These are phyloP conservation scores for Trichosphaerium sp. DNA, from an alignment of 78 protist genomes.

Conservation along the genomic window DNA sequence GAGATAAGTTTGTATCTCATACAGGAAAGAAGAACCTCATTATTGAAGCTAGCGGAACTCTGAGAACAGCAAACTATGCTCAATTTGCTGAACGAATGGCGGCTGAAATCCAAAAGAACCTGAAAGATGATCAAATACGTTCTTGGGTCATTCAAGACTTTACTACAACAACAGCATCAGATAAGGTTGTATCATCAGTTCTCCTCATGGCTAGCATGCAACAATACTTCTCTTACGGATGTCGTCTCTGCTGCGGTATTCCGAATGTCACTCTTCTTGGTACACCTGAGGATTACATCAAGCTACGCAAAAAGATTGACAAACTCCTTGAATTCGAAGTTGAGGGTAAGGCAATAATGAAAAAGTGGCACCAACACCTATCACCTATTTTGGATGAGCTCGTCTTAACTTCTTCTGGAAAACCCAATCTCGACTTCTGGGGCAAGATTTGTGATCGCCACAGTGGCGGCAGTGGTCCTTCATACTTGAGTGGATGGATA, in stretches of 20 bases:
- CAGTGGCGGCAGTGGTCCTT: conserved; percentile 29
- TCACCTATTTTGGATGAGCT: conserved; percentile 22
- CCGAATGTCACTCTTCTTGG: conserved; percentile 30
- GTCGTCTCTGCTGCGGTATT: conserved; percentile 23
- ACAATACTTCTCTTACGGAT: conserved; percentile 13
- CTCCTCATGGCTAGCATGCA: conserved; percentile 30
- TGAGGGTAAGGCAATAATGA: conserved; percentile 8
- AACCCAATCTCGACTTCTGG: conserved; percentile 20
- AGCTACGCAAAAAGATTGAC: not conserved
- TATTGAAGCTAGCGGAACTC: not conserved
- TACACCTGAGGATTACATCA: conserved; percentile 10
- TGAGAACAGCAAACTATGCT: conserved; percentile 11
- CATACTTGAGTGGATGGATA: conserved; percentile 50
- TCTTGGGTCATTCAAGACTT: conserved; percentile 17
- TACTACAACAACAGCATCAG: conserved; percentile 23
- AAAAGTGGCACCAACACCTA: not conserved
- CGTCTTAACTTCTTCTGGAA: conserved; percentile 8
- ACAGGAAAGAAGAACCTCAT: conserved; percentile 23
- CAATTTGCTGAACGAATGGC: conserved; percentile 3
- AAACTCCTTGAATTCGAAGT: conserved; percentile 14
- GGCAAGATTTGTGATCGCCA: conserved; percentile 3
- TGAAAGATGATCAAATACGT: conserved; percentile 32
- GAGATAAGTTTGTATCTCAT: conserved; percentile 16
- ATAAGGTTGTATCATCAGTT: conserved; percentile 5
- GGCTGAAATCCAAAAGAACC: conserved; percentile 18